A percentile compares a stretch with the other conserved stretches of the same genome.
Conservation (phyloP, 2,329 filamentous ascomycete genomes). For the Clarireedia hainanense region DNA sequence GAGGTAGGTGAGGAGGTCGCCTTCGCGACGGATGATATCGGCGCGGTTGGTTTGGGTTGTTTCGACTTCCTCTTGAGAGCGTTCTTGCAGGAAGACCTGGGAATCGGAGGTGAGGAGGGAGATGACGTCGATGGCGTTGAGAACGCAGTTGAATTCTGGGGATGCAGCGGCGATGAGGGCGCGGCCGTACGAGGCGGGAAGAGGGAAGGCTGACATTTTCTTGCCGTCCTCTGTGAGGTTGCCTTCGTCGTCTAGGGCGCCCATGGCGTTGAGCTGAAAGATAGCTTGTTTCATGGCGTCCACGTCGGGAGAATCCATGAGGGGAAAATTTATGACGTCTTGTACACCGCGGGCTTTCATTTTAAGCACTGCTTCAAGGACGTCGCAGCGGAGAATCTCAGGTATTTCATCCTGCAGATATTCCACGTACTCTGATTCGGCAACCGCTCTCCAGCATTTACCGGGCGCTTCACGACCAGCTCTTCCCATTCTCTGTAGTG, state of each 20-base stretch:
- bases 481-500: slow-evolving; percentile 83
- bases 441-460: slow-evolving; percentile 85
- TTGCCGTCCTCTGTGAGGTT: slow-evolving; percentile 65
- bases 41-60: slow-evolving; percentile 45
- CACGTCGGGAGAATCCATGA: slow-evolving; percentile 72
- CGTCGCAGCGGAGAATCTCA: slow-evolving; percentile 85
- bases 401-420: slow-evolving; percentile 71
- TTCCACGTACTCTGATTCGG: slow-evolving; percentile 62
- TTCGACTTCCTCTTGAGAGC: slow-evolving; percentile 48
- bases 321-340: slow-evolving; percentile 73
- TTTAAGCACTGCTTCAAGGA: slow-evolving; percentile 76
- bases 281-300: slow-evolving; percentile 77
- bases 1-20: slow-evolving; percentile 57
- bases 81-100: slow-evolving; percentile 53
- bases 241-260: slow-evolving; percentile 65
- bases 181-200: slow-evolving; percentile 72
- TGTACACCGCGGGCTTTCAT: slow-evolving; percentile 89
- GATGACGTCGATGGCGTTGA: slow-evolving; percentile 80
- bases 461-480: slow-evolving; percentile 88
- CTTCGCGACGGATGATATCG: slow-evolving; percentile 52
- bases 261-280: slow-evolving; percentile 69
- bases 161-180: slow-evolving; percentile 74
- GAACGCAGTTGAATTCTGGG: slow-evolving; percentile 62
- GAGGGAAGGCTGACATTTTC: slow-evolving; percentile 74
- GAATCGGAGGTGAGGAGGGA: slow-evolving; percentile 55